A percentile compares a stretch with the other conserved stretches of the same genome.
phyloP scores from a whole-genome alignment of 345 rosid species.

The Cardamine occulta region DNA sequence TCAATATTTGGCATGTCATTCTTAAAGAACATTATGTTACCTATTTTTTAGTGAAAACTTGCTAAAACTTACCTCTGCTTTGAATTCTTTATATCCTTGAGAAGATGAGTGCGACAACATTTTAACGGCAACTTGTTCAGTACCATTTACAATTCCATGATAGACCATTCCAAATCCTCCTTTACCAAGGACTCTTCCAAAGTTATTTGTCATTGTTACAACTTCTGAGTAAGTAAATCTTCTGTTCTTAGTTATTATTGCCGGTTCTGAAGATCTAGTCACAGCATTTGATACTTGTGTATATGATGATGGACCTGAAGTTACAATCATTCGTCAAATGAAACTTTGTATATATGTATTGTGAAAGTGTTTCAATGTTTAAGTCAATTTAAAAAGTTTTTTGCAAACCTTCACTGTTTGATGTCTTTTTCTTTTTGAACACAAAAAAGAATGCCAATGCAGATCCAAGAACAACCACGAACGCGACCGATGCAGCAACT shows the following conservation, averaged over 20 bases:
- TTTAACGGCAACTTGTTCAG: constrained; percentile 52
- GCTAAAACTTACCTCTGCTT: constrained; percentile 47
- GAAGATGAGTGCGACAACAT: constrained; percentile 51
- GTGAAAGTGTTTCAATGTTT: neutral
- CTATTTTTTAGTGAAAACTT: neutral
- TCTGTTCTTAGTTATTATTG: constrained; percentile 34
- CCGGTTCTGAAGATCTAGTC: constrained; percentile 9
- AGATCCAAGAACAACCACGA: constrained; percentile 31
- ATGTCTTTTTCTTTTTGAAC: constrained; percentile 30
- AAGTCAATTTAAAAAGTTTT: neutral
- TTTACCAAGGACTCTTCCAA: constrained; percentile 47
- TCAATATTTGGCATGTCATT: neutral
- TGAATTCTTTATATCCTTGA: constrained; percentile 56
- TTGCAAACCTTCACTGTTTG: constrained; percentile 32
- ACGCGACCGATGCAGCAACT: constrained; percentile 38
- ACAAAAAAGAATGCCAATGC: constrained; percentile 33
- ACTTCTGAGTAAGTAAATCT: constrained; percentile 47
- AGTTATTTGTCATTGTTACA: constrained; percentile 48
- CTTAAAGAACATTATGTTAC: neutral
- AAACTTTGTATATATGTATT: constrained; percentile 4
- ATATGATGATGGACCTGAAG: neutral
- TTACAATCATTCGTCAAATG: neutral
- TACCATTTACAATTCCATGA: constrained; percentile 47
- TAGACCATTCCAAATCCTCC: constrained; percentile 58
- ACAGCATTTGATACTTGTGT: constrained; percentile 15